These are phyloP conservation scores for Cronartium quercuum DNA, from an alignment of 1,284 basidiomycete genomes.

Conservation along the genomic window DNA sequence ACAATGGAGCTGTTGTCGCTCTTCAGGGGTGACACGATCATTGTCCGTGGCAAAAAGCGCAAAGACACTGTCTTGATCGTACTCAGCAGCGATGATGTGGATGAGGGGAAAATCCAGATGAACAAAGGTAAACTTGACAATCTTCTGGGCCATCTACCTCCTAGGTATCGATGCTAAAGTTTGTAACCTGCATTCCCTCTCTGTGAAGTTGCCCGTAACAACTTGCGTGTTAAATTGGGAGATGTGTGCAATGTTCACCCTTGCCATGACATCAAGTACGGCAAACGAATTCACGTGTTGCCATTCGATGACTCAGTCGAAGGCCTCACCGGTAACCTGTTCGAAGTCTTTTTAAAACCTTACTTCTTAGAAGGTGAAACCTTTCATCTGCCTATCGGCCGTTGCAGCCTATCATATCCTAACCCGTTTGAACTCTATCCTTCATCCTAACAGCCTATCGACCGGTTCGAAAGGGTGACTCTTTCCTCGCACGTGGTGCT, in stretches of 20 bases:
- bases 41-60: slow-evolving; percentile 58
- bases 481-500: slow-evolving; percentile 95
- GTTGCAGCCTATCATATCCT: background rate
- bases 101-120: slow-evolving; percentile 94
- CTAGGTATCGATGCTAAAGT: background rate
- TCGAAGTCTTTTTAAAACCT: slow-evolving; percentile 96
- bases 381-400: background rate
- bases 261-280: slow-evolving; percentile 98
- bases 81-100: slow-evolving; percentile 87
- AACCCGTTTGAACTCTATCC: background rate
- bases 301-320: slow-evolving; percentile 98
- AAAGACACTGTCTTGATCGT: slow-evolving; percentile 73
- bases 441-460: slow-evolving; percentile 63
- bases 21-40: slow-evolving; percentile 91
- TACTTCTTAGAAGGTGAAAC: slow-evolving; percentile 91
- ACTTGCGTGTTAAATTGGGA: slow-evolving; percentile 93
- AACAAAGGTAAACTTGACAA: slow-evolving; percentile 65
- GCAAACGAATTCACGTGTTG: slow-evolving; percentile 92
- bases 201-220: slow-evolving; percentile 82
- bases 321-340: slow-evolving; percentile 88
- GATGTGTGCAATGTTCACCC: slow-evolving; percentile 93
- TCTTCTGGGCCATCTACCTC: background rate
- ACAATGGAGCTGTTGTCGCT: slow-evolving; percentile 93
- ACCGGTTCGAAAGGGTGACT: slow-evolving; percentile 91
- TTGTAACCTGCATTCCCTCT: background rate